Conservation (phyloP, 768 basidiomycete species). For the Xerocomellus dryophilus region DNA sequence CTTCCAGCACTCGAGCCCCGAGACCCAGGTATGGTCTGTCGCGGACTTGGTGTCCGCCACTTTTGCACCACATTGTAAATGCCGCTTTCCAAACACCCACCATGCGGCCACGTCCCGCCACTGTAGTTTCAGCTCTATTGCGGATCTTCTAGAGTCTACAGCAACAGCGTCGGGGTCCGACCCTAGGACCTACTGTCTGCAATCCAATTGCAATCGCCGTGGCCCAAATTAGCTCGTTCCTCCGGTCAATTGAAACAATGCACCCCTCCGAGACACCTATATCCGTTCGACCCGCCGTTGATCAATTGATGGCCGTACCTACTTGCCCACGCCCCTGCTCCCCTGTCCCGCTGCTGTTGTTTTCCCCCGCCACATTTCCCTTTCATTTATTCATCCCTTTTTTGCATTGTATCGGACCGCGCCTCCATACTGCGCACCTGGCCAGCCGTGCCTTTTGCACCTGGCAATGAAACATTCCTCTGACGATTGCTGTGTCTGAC, state of each 20-base stretch:
- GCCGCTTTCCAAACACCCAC: not conserved
- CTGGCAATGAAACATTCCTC: not conserved
- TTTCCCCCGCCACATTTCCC: no score
- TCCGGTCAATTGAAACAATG: not conserved
- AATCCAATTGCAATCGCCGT: not conserved
- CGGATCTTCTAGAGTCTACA: conserved; percentile 2
- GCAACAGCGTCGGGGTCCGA: not conserved
- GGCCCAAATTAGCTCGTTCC: not conserved
- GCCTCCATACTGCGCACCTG: conserved; percentile 10
- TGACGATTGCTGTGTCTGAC: conserved; percentile 13
- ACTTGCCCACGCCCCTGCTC: not conserved
- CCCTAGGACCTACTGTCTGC: not conserved
- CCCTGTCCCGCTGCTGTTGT: not conserved
- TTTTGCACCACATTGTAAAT: not conserved
- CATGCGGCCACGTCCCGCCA: not conserved
- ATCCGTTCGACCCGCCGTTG: not conserved
- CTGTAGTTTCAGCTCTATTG: not conserved
- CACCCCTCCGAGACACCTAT: not conserved
- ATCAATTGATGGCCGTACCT: not conserved
- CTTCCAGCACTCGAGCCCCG: not conserved
- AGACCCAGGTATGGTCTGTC: not conserved
- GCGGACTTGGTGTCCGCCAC: not conserved
- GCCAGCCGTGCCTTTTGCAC: not conserved
- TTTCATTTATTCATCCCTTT: no score
- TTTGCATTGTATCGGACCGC: not conserved